Evolutionary conservation across 106 monocot species (phyloP).

Genomic region (Gastrodia elata): DNA sequence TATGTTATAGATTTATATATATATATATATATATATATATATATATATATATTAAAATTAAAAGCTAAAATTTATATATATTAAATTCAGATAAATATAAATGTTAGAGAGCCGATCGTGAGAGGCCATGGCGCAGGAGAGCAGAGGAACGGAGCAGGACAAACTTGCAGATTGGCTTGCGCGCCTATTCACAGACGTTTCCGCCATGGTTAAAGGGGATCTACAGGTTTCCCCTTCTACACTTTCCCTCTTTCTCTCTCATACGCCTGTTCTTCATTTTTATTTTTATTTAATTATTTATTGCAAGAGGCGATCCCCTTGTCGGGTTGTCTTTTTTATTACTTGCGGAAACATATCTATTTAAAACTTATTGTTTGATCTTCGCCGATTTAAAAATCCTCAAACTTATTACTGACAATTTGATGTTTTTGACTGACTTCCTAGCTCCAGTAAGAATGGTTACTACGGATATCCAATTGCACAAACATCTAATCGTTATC

Average conservation of each 20-base stretch:
- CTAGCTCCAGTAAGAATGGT: no score
- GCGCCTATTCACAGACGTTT: conserved; percentile 49
- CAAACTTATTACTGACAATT: neutral
- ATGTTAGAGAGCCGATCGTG: no score
- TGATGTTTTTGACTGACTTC: no score
- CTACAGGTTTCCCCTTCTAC: conserved; percentile 35
- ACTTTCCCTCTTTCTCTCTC: neutral
- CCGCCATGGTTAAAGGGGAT: conserved; percentile 56
- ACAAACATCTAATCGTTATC: no score
- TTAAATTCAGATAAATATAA: no score
- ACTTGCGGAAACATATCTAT: neutral
- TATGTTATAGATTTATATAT: no score
- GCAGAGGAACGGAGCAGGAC: conserved; percentile 16
- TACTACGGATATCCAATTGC: no score
- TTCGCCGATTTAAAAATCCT: neutral
- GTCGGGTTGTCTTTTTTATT: neutral
- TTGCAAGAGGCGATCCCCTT: neutral
- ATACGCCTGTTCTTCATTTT: neutral
- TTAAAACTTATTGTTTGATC: neutral
- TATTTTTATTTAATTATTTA: neutral
- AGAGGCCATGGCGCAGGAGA: conserved; percentile 18
- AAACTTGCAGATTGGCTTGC: conserved; percentile 40
- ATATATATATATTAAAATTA: no score
- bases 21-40: no score
- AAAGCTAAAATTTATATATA: no score